Evolutionary conservation across 2,329 filamentous ascomycete species (phyloP), one percentile per base, ranked within the genome.

Genomic region (Colletotrichum tabaci): DNA sequence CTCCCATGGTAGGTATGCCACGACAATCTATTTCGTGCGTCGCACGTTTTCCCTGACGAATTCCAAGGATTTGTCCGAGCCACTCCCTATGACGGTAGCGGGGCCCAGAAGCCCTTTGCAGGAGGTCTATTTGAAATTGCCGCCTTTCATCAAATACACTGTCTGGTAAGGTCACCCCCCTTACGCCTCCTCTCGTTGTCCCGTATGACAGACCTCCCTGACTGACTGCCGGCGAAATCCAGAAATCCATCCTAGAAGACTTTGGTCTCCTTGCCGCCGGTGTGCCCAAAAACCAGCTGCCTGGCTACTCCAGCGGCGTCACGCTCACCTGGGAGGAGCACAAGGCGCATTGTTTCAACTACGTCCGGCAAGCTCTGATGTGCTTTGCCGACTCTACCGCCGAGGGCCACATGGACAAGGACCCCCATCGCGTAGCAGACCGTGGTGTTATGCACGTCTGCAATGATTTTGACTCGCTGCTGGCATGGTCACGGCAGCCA

Each of bases 331-430:
- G 46, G 26, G 44, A 49, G 21, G 58, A 61, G 46, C 46, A 61
- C 46, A 61, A 49, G 44, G 58, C 46, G 13, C 58, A 61, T 18
- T 61, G 46, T 18, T 61, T 61, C 26, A 61, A 61, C 44, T 61
- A 61, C 26, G 44, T 61, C 18, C 26, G 23, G 18, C 26, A 61
- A 21, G 58, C 58, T 23, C 26, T 61, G 21, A 49, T 61, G 26
- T 61, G 46, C 23, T 61, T 61, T 50, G 46, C 58, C 30, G 46
- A 61, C 18, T 49, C 58, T 7, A 61, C 58, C 2, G 46, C 58
- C 26, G 46, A 61, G n/a, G 58, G 58, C 18, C 26, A 49, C 18
- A 49, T 49, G 12, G 26, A 61, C 9, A 44, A 23, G 7, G 18
- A 61, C 18, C 18, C 58, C 21, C 46, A 61, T 21, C 42, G 42